Conservation (phyloP, 768 basidiomycete genomes). For the Lentinus brumalis region DNA sequence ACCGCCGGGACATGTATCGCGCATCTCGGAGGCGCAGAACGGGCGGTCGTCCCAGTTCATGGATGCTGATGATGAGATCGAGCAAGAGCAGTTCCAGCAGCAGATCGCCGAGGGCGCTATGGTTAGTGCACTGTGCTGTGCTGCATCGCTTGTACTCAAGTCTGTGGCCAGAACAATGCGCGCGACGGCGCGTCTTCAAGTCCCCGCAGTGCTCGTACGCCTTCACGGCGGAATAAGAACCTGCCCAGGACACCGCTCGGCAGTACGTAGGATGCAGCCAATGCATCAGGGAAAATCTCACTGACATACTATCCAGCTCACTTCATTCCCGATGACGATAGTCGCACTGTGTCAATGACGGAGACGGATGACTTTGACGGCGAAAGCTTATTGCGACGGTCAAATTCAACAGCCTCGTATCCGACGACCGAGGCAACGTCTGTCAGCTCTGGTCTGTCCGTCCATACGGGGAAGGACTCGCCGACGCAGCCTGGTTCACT, state of each 20-base stretch:
- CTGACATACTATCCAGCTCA: constrained; percentile 17
- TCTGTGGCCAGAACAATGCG: constrained; percentile 52
- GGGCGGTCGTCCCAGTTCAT: constrained; percentile 81
- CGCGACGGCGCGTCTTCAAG: constrained; percentile 60
- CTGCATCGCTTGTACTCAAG: constrained; percentile 5
- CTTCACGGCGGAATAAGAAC: constrained; percentile 57
- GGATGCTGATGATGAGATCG: constrained; percentile 85
- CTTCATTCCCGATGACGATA: constrained; percentile 16
- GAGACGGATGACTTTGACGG: constrained; percentile 46
- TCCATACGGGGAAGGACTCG: constrained; percentile 34
- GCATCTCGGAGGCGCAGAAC: constrained; percentile 40
- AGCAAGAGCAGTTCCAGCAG: constrained; percentile 85
- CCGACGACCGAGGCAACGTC: constrained; percentile 60
- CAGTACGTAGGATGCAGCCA: not conserved
- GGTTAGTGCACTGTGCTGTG: constrained; percentile 42
- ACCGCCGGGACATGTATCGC: constrained; percentile 31
- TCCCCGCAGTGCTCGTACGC: constrained; percentile 57
- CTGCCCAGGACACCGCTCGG: constrained; percentile 19
- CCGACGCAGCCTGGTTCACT: constrained; percentile 47
- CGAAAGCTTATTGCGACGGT: constrained; percentile 54
- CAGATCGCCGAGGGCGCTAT: constrained; percentile 76
- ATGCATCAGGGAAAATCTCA: not conserved
- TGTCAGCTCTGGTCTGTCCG: constrained; percentile 46
- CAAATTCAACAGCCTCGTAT: constrained; percentile 45
- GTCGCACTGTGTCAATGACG: constrained; percentile 11